These are phyloP conservation scores for Phaffia tasmanica DNA, from an alignment of 768 basidiomycete genomes.

Conservation along the genomic window DNA sequence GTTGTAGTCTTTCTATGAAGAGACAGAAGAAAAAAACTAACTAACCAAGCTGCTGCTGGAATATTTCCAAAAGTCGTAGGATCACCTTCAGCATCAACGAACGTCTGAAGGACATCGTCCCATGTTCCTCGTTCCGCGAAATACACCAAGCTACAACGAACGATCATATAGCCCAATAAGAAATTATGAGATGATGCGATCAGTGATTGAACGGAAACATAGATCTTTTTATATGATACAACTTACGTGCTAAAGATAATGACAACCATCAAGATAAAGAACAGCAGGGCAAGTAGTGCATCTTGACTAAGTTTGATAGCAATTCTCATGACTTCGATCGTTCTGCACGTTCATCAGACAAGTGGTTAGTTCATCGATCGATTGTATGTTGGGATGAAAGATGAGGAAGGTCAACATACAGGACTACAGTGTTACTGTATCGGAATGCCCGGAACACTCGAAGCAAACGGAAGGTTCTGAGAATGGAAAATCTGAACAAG, in stretches of 20 bases:
- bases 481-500: conserved; percentile 78
- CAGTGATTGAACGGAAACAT: neutral
- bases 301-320: conserved; percentile 75
- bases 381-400: neutral
- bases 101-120: conserved; percentile 67
- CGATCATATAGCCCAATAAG: neutral
- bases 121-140: conserved; percentile 84
- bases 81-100: conserved; percentile 75
- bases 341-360: conserved; percentile 37
- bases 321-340: conserved; percentile 86
- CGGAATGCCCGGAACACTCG: conserved; percentile 84
- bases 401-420: conserved; percentile 31
- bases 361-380: neutral
- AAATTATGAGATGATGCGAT: neutral
- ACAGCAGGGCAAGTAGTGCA: conserved; percentile 71
- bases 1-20: neutral
- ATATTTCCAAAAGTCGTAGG: conserved; percentile 51
- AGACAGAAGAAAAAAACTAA: conserved; percentile 48
- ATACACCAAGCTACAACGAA: conserved; percentile 45
- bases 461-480: conserved; percentile 76
- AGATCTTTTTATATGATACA: neutral
- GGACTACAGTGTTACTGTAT: conserved; percentile 67
- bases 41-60: conserved; percentile 40
- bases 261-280: conserved; percentile 78
- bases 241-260: conserved; percentile 71